Evolutionary conservation across 2,329 filamentous ascomycete genomes (phyloP).

Genomic region (Helotiales sp.): DNA sequence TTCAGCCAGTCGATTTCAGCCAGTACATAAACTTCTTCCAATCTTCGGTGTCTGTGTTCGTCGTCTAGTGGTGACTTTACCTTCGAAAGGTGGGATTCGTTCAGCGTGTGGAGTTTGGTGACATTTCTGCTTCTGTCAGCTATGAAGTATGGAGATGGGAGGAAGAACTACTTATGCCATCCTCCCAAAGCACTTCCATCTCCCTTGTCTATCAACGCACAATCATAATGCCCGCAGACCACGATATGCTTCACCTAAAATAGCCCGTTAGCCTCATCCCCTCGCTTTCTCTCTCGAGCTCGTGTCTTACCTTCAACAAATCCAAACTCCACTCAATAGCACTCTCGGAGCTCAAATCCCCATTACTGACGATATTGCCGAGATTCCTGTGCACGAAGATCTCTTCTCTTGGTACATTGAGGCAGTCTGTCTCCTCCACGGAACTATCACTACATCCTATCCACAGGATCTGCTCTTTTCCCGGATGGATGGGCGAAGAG

Average conservation of each 20-base stretch:
- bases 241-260: slow-evolving; percentile 52
- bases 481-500: too few species aligned
- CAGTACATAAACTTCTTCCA: slow-evolving; percentile 64
- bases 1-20: slow-evolving; percentile 56
- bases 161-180: slow-evolving; percentile 49
- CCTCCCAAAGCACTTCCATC: slow-evolving; percentile 47
- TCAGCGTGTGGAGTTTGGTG: slow-evolving; percentile 23
- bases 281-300: not conserved
- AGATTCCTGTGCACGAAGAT: slow-evolving; percentile 73
- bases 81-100: slow-evolving; percentile 14
- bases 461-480: slow-evolving; percentile 57
- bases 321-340: slow-evolving; percentile 66
- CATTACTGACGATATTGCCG: slow-evolving; percentile 61
- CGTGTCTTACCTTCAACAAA: slow-evolving; percentile 53
- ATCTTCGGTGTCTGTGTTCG: slow-evolving; percentile 47
- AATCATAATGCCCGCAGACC: slow-evolving; percentile 56
- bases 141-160: not conserved
- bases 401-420: slow-evolving; percentile 62
- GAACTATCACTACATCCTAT: slow-evolving; percentile 69
- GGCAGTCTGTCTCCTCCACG: slow-evolving; percentile 63
- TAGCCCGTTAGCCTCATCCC: not conserved
- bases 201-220: slow-evolving; percentile 49
- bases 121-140: slow-evolving; percentile 19
- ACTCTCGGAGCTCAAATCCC: slow-evolving; percentile 58
- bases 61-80: slow-evolving; percentile 5